Conservation (phyloP, 139 green algal species). For the Trebouxia sp. region DNA sequence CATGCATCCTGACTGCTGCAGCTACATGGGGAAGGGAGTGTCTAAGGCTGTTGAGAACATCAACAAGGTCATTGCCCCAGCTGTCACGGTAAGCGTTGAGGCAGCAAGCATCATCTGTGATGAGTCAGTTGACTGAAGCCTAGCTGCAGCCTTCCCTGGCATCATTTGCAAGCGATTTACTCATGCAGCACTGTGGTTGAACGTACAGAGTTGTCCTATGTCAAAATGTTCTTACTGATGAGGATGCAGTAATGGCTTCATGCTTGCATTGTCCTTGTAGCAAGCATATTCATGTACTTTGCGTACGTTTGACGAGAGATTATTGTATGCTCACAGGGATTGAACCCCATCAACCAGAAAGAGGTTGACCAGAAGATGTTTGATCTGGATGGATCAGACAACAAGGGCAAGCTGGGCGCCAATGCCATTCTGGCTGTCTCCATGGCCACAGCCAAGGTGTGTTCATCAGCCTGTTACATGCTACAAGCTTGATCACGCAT, state of each 20-base stretch:
- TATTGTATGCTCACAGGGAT: conserved; percentile 58
- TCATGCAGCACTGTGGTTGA: too few species aligned
- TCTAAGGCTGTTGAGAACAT: conserved; percentile 94
- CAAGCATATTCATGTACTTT: too few species aligned
- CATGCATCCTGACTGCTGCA: conserved; percentile 12
- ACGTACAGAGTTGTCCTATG: too few species aligned
- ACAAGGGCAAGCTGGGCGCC: conserved; percentile 97
- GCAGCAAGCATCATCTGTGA: too few species aligned
- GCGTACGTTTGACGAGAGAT: too few species aligned
- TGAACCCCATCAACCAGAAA: conserved; percentile 90
- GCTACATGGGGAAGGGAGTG: conserved; percentile 95
- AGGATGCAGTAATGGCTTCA: too few species aligned
- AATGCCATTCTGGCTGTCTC: conserved; percentile 99
- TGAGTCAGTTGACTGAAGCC: too few species aligned
- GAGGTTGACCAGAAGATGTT: conserved; percentile 93
- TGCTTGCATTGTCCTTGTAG: too few species aligned
- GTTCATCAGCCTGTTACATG: too few species aligned
- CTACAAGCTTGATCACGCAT: neutral
- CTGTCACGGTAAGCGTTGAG: conserved; percentile 76
- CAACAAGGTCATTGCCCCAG: conserved; percentile 92
- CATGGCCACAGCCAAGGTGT: conserved; percentile 86
- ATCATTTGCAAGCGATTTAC: too few species aligned
- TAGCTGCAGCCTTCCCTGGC: too few species aligned
- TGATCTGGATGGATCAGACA: conserved; percentile 93
- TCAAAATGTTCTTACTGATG: too few species aligned